These are phyloP conservation scores for Aureobasidium musti DNA, from an alignment of 2,329 filamentous ascomycete genomes.

Conservation along the genomic window DNA sequence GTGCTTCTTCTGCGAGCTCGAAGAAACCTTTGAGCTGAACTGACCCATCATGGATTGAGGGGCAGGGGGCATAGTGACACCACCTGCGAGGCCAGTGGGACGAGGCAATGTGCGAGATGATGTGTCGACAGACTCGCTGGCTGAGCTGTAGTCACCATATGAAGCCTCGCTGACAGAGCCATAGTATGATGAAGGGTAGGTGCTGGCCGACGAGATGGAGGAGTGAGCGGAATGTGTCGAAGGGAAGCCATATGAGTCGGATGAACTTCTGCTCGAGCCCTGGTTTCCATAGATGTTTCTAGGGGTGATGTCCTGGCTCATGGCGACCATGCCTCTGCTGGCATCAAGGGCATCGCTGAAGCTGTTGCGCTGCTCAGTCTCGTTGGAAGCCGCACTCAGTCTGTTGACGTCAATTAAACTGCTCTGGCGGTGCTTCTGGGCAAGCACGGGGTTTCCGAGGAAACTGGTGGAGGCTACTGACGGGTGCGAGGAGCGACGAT, in stretches of 20 bases:
- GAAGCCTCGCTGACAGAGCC: constrained; percentile 78
- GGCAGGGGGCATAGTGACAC: constrained; percentile 68
- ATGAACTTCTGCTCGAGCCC: constrained; percentile 65
- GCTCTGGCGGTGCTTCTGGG: constrained; percentile 56
- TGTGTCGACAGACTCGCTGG: constrained; percentile 80
- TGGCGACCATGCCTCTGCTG: constrained; percentile 89
- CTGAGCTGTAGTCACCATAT: constrained; percentile 90
- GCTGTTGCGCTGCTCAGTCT: constrained; percentile 63
- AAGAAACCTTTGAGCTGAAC: constrained; percentile 94
- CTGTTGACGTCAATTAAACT: constrained; percentile 67
- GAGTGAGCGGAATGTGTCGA: constrained; percentile 81
- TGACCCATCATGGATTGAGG: constrained; percentile 98
- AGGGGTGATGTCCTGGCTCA: constrained; percentile 89
- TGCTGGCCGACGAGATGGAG: constrained; percentile 81
- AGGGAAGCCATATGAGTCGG: constrained; percentile 90
- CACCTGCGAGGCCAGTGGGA: constrained; percentile 65
- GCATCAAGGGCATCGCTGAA: constrained; percentile 91
- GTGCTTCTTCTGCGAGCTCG: constrained; percentile 97
- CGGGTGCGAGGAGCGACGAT: constrained; percentile 79
- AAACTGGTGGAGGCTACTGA: constrained; percentile 65
- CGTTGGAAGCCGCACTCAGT: constrained; percentile 55
- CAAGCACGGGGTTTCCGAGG: constrained; percentile 51
- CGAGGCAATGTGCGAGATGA: constrained; percentile 82
- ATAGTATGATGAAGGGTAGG: constrained; percentile 80
- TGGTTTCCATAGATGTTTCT: constrained; percentile 80